phyloP scores from a whole-genome alignment of 2,329 filamentous ascomycete species.

The Colletotrichum shisoi region DNA sequence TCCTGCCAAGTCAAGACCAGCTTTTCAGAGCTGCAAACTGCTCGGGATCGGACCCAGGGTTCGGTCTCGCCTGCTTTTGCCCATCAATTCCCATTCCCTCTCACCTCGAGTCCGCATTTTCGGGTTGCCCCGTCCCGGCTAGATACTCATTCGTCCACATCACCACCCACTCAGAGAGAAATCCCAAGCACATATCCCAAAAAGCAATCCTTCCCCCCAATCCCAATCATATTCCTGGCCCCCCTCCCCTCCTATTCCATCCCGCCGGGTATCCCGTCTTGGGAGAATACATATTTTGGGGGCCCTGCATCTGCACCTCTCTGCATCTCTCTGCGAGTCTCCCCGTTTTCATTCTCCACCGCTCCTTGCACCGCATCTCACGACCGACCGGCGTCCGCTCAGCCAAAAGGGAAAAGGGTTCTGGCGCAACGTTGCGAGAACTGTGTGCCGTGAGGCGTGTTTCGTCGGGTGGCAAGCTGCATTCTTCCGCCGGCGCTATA shows the following conservation, averaged over 20 bases:
- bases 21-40: background rate
- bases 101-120: constrained; percentile 11
- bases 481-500: constrained; percentile 27
- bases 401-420: constrained; percentile 28
- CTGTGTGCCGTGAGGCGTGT: constrained; percentile 28
- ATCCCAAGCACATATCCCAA: constrained; percentile 17
- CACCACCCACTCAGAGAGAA: constrained; percentile 13
- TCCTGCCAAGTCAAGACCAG: background rate
- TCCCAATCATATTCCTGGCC: constrained; percentile 29
- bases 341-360: constrained; percentile 8
- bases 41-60: constrained; percentile 14
- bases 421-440: constrained; percentile 8
- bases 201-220: constrained; percentile 21
- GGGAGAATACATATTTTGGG: constrained; percentile 21
- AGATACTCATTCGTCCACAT: background rate
- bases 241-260: constrained; percentile 27
- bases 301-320: constrained; percentile 14
- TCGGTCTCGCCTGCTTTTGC: constrained; percentile 1
- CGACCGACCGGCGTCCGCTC: constrained; percentile 11
- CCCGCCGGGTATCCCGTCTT: constrained; percentile 34
- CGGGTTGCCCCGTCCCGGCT: constrained; percentile 8
- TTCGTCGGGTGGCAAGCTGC: constrained; percentile 34
- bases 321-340: background rate
- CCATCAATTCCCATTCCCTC: background rate
- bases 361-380: constrained; percentile 25